Conservation (phyloP, 2,329 filamentous ascomycete species). For the Epichloe amarillans region DNA sequence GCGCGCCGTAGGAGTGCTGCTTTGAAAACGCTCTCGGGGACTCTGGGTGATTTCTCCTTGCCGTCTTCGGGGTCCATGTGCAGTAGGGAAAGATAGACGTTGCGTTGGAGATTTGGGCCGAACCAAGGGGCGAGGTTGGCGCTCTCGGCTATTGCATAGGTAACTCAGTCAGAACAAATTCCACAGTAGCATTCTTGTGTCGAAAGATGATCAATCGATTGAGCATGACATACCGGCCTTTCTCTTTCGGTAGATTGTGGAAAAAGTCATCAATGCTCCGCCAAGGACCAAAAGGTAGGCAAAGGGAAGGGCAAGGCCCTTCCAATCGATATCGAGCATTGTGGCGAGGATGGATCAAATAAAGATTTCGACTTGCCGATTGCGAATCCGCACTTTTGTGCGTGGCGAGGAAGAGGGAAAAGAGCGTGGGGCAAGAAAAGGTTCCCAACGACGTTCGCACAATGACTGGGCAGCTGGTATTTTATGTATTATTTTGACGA, state of each 20-base stretch:
- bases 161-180: neutral
- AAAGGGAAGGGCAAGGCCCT: slow-evolving; percentile 73
- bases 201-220: neutral
- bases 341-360: neutral
- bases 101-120: slow-evolving; percentile 74
- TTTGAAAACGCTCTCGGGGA: slow-evolving; percentile 76
- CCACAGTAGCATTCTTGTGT: neutral
- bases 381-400: neutral
- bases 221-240: slow-evolving; percentile 53
- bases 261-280: slow-evolving; percentile 84
- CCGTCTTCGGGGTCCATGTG: slow-evolving; percentile 56
- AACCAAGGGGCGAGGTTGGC: slow-evolving; percentile 92
- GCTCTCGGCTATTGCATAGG: slow-evolving; percentile 45
- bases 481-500: neutral
- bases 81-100: slow-evolving; percentile 86
- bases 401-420: neutral
- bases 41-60: slow-evolving; percentile 50
- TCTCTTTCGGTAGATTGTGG: slow-evolving; percentile 81
- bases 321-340: slow-evolving; percentile 49
- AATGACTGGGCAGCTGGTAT: slow-evolving; percentile 1
- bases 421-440: neutral
- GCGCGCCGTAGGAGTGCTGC: slow-evolving; percentile 81
- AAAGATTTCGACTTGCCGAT: neutral
- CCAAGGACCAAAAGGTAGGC: slow-evolving; percentile 80
- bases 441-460: neutral